Percentiles rank a stretch among this genome's conserved stretches.
Conservation (phyloP, 73 alveolate genomes). For the Paramecium bursaria region DNA sequence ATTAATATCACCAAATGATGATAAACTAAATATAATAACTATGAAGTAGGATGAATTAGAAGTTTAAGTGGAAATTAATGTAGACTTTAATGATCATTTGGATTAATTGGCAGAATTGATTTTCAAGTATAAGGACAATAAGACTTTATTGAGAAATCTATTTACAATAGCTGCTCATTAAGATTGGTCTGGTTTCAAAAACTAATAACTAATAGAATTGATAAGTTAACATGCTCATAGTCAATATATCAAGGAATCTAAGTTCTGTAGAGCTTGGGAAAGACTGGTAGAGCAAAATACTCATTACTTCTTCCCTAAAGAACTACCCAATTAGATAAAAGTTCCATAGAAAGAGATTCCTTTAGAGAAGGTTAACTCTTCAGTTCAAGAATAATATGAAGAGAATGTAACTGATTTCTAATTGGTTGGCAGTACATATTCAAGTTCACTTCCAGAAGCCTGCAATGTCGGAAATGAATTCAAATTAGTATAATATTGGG, state of each 20-base stretch:
- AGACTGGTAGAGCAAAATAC: constrained; percentile 46
- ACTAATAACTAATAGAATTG: neutral
- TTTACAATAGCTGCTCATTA: neutral
- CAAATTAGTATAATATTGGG: constrained; percentile 90
- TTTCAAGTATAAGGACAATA: neutral
- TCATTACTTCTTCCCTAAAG: constrained; percentile 5
- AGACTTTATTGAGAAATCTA: constrained; percentile 1
- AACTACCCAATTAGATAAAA: neutral
- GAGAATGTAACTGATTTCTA: constrained; percentile 31
- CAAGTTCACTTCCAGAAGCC: constrained; percentile 70
- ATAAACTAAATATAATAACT: neutral
- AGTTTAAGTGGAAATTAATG: constrained; percentile 25
- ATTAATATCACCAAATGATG: constrained; percentile 9
- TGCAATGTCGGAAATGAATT: constrained; percentile 72
- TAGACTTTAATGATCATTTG: neutral
- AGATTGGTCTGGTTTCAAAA: constrained; percentile 4
- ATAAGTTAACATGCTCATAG: neutral
- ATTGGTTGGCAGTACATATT: constrained; percentile 53
- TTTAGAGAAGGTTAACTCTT: constrained; percentile 1
- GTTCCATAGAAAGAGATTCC: constrained; percentile 13
- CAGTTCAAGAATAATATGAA: constrained; percentile 20
- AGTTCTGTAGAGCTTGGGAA: constrained; percentile 43
- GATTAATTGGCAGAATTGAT: neutral
- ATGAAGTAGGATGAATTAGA: constrained; percentile 55
- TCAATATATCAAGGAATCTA: neutral